Evolutionary conservation across 2,329 filamentous ascomycete species (phyloP).

Genomic region (Alternaria ventricosa): DNA sequence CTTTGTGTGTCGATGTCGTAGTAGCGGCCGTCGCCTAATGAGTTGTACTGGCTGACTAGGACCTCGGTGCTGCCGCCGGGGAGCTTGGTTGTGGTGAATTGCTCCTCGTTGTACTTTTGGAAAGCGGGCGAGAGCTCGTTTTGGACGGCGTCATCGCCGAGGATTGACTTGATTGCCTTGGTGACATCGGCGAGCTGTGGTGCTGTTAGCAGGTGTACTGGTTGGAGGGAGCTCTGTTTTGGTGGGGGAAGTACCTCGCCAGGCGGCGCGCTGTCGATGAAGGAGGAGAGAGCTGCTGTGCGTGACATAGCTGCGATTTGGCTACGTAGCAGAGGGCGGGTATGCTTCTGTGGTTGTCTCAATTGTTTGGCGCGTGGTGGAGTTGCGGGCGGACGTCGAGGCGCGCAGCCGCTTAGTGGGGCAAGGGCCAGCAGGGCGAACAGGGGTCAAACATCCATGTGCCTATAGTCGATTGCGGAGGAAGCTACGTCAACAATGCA

Average conservation of each 20-base stretch:
- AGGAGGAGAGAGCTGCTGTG: conserved; percentile 65
- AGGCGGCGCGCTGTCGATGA: conserved; percentile 91
- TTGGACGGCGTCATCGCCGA: conserved; percentile 71
- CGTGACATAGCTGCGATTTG: conserved; percentile 41
- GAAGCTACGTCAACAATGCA: not conserved
- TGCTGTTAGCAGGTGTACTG: conserved; percentile 28
- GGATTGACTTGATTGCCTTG: conserved; percentile 89
- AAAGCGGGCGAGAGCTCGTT: conserved; percentile 81
- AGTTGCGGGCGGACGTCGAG: conserved; percentile 28
- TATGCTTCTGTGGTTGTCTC: conserved; percentile 1
- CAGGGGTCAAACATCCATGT: not conserved
- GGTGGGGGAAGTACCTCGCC: conserved; percentile 76
- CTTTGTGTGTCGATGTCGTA: conserved; percentile 88
- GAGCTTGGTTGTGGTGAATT: conserved; percentile 87
- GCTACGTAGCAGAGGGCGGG: not conserved
- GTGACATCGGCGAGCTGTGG: conserved; percentile 83
- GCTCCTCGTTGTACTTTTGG: conserved; percentile 94
- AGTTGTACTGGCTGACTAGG: conserved; percentile 86
- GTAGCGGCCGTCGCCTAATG: conserved; percentile 80
- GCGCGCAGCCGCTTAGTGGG: conserved; percentile 28
- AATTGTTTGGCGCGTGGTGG: conserved; percentile 16
- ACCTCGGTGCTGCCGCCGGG: conserved; percentile 81
- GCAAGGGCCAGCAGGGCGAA: conserved; percentile 18
- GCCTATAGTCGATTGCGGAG: not conserved
- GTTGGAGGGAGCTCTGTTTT: not conserved